Evolutionary conservation across 164 flowering plant species (phyloP), one percentile per base, ranked within the genome.

Genomic region (Chimonanthus praecox): DNA sequence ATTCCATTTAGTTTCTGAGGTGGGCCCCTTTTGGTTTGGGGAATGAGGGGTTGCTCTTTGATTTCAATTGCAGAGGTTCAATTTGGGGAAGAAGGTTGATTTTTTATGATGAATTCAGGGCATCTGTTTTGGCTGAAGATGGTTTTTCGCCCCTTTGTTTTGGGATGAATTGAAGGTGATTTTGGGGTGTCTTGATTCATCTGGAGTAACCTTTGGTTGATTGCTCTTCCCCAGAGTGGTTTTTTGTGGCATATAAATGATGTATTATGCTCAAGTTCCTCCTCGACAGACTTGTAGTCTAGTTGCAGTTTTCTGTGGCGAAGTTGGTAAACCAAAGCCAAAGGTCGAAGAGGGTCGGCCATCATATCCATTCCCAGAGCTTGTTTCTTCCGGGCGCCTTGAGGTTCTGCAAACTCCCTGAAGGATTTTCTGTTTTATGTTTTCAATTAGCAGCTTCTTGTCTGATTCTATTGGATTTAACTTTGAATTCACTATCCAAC

Each of bases 321-420:
- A 78, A 67, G 67, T 5, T 66, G 84, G 81, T 46, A 84, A 82
- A 64, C 80, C 47, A 62, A 78, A 84, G 74, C 80, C 76, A 58
- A 80, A 74, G 60, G 75, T 16, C 44, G 10, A 69, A 3, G 84
- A 75, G 45, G 83, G 80, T 64, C 72, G 69, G 8, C 71, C 71
- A 4, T 74, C 70, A 18, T 91, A 84, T 71, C 92, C 91, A 0
- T 88, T 87, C 74, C 94, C 94, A 1, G 90, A 88, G 74, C 81
- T 92, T 50, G 79, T 75, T 67, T 92, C 98, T 62, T 84, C 87
- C 0, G 95, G 96, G 72, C 91, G 92, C 49, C 81, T 94, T 21
- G 95, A 94, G 97, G 98, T 90, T 73, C 51, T 54, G 4, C 73
- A 2, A 7, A 10, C 33, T 49, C 15, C 15, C 47, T 64, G 2